Conservation (phyloP, 2,329 filamentous ascomycete genomes). For the Colletotrichum ledebouriae region DNA sequence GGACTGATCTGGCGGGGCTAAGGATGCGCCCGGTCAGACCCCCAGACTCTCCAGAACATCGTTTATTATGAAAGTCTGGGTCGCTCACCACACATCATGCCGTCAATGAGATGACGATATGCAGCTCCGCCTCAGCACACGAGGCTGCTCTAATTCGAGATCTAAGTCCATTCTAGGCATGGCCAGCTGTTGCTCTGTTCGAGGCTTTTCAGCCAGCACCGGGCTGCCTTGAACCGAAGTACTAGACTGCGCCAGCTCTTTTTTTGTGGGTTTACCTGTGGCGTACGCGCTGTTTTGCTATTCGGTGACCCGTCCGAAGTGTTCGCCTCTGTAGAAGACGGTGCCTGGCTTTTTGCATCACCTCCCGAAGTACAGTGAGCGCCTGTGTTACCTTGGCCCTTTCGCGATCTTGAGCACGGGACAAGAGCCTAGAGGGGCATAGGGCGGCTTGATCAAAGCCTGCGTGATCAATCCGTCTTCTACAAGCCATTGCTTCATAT, state of each 20-base stretch:
- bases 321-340: conserved; percentile 8
- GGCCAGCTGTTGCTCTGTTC: conserved; percentile 10
- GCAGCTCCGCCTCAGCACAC: conserved; percentile 12
- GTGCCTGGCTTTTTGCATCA: conserved; percentile 27
- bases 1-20: conserved; percentile 27
- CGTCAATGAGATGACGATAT: conserved; percentile 30
- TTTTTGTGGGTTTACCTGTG: conserved; percentile 20
- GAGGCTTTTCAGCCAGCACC: conserved; percentile 9
- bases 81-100: conserved; percentile 21
- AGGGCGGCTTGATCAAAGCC: neutral
- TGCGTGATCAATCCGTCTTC: conserved; percentile 2
- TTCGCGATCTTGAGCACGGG: neutral
- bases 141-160: conserved; percentile 4
- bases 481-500: conserved; percentile 13
- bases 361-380: conserved; percentile 8
- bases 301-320: conserved; percentile 11
- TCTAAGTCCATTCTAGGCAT: conserved; percentile 10
- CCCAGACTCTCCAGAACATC: conserved; percentile 27
- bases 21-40: conserved; percentile 23
- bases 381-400: conserved; percentile 15
- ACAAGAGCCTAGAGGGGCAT: neutral
- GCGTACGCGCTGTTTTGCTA: conserved; percentile 11
- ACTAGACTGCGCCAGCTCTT: conserved; percentile 26
- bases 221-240: conserved; percentile 1
- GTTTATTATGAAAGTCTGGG: conserved; percentile 23